Conservation (phyloP, 192 early-diverging fungal genomes). For the Mortierella hygrophila region DNA sequence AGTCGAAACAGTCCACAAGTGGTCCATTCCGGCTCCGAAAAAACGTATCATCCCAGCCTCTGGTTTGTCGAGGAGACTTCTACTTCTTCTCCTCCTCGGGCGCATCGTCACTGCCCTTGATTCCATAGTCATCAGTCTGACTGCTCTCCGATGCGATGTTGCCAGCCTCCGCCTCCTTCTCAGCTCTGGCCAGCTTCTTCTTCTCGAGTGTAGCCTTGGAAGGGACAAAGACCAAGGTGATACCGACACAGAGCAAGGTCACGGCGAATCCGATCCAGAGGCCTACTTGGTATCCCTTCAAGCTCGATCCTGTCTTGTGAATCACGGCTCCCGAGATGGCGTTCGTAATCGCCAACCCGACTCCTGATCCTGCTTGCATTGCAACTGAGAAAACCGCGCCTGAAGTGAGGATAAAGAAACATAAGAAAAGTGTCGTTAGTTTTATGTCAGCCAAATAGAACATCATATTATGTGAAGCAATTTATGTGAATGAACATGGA, state of each 20-base stretch:
- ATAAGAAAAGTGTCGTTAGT: neutral
- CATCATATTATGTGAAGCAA: neutral
- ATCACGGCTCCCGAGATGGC: slow-evolving; percentile 54
- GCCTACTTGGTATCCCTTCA: slow-evolving; percentile 50
- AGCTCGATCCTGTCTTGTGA: slow-evolving; percentile 26
- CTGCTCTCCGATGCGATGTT: neutral
- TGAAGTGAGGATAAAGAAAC: neutral
- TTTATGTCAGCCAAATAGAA: neutral
- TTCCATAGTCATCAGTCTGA: neutral
- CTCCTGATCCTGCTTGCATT: slow-evolving; percentile 57
- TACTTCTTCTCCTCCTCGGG: neutral
- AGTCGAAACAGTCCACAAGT: neutral
- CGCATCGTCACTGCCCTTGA: neutral
- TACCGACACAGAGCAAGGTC: slow-evolving; percentile 40
- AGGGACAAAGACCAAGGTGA: slow-evolving; percentile 50
- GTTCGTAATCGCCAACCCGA: slow-evolving; percentile 58
- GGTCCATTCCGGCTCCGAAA: slow-evolving; percentile 6
- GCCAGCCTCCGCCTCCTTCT: neutral
- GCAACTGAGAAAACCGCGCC: slow-evolving; percentile 58
- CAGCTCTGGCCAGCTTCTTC: slow-evolving; percentile 29
- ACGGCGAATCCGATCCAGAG: slow-evolving; percentile 53
- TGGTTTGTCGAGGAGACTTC: neutral
- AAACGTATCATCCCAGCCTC: slow-evolving; percentile 38
- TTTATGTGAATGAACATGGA: too few species aligned
- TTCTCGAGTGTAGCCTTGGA: slow-evolving; percentile 45